Evolutionary conservation across 2,329 filamentous ascomycete genomes (phyloP), one percentile per base, ranked within the genome.

Genomic region (Xylariaceae sp.): DNA sequence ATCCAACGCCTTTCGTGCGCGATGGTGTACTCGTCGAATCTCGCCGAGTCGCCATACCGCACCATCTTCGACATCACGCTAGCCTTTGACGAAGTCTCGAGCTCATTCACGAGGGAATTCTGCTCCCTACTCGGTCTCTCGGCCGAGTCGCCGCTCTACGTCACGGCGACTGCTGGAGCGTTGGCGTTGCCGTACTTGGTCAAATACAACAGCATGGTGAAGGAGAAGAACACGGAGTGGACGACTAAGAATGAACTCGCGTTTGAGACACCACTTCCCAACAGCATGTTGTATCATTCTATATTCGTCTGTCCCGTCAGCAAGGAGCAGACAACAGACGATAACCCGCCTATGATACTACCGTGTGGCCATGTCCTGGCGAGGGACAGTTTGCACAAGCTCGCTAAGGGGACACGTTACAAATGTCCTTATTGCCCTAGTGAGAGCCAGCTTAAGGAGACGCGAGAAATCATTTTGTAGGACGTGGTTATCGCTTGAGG

Each of bases 231-330:
- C 54, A 95, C 92, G 0, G 91, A 95, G 68, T 99, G 94, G 94
- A 96, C 91, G 1, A 91, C 89, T 5, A 81, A 87, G 53, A 85
- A 94, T 63, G 94, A 99, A 68, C 75, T 99, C 15, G 90, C 92
- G 0, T 94, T 91, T 65, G 78, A 89, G 61, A 84, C 81, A 1
- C 77, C 81, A 2, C 70, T 85, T 2, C 80, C 81, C 1, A 64
- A 68, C 44, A 77, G 74, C 57, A 82, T 82, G 78, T 74, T 85
- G 43, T 99, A 95, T 74, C 94, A 99, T 68, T 88, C 88, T 48
- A 96, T 99, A 64, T 99, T 99, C 66, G 94, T 99, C 39, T 99
- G 94, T 64, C 94, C 94, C 0, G 94, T 99, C 5, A 91, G 87
- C 62, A 97, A 97, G 68, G 94, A 96, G 66, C 94, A 99, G 69